phyloP scores from a whole-genome alignment of 2,329 filamentous ascomycete species.

The Paraphaeosphaeria sporulosa region DNA sequence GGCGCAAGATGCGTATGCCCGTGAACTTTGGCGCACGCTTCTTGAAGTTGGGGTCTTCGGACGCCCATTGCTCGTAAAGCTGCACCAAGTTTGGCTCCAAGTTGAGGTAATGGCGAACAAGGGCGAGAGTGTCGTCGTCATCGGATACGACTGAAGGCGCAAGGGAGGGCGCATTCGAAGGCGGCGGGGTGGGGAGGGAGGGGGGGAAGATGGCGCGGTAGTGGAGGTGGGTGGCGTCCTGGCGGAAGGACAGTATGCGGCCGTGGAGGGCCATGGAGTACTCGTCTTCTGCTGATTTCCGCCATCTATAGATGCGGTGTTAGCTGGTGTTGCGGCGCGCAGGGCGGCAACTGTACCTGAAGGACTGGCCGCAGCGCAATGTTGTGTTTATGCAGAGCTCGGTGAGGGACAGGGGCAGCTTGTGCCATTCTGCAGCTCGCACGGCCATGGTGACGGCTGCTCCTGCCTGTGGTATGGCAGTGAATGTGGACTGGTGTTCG shows the following conservation, averaged over 20 bases:
- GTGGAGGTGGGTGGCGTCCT: constrained; percentile 79
- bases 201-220: constrained; percentile 74
- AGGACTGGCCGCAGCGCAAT: constrained; percentile 92
- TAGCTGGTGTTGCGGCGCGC: background rate
- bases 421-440: constrained; percentile 80
- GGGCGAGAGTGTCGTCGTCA: constrained; percentile 75
- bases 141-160: constrained; percentile 38
- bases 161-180: constrained; percentile 45
- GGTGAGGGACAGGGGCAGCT: constrained; percentile 79
- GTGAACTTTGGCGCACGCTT: constrained; percentile 86
- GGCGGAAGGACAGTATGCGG: constrained; percentile 82
- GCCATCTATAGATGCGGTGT: constrained; percentile 69
- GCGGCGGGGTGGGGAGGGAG: constrained; percentile 48
- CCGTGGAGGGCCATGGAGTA: constrained; percentile 91
- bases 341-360: constrained; percentile 60
- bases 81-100: constrained; percentile 76
- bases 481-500: constrained; percentile 5
- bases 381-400: constrained; percentile 96
- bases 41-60: constrained; percentile 84
- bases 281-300: constrained; percentile 77
- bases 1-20: constrained; percentile 88
- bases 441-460: constrained; percentile 47
- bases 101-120: constrained; percentile 88
- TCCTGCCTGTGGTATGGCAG: background rate
- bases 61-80: constrained; percentile 88